Evolutionary conservation across 805 yeast species (phyloP).

Genomic region (Tetrapisispora phaffii): DNA sequence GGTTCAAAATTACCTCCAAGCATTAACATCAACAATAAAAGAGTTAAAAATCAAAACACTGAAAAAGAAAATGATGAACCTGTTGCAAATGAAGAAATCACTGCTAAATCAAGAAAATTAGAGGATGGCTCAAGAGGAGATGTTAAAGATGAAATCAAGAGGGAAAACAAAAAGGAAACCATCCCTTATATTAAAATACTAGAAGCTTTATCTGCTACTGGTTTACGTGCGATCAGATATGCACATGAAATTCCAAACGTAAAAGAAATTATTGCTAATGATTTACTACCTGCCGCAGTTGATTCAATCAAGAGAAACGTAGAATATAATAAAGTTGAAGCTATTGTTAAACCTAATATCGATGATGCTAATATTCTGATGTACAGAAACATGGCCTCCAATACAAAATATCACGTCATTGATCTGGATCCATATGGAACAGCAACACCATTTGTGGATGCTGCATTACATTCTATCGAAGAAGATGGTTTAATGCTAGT

Average conservation of each 20-base stretch:
- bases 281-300: constrained; percentile 78
- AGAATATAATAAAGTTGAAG: constrained; percentile 48
- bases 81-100: constrained; percentile 3
- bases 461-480: constrained; percentile 74
- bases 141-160: not conserved
- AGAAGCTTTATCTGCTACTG: constrained; percentile 93
- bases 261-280: constrained; percentile 75
- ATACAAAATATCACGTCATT: constrained; percentile 61
- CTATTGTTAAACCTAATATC: constrained; percentile 53
- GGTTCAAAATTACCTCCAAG: constrained; percentile 21
- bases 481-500: constrained; percentile 81
- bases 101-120: constrained; percentile 22
- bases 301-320: constrained; percentile 65
- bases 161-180: not conserved
- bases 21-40: constrained; percentile 2
- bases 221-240: constrained; percentile 85
- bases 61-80: constrained; percentile 9
- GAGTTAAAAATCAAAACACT: constrained; percentile 18
- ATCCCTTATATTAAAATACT: constrained; percentile 53
- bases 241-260: constrained; percentile 83
- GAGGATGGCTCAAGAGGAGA: constrained; percentile 18
- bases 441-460: constrained; percentile 90
- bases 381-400: constrained; percentile 38
- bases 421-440: constrained; percentile 98
- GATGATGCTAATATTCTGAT: constrained; percentile 90